phyloP scores from a whole-genome alignment of 139 green algal species.

The Haematococcus lacustris region DNA sequence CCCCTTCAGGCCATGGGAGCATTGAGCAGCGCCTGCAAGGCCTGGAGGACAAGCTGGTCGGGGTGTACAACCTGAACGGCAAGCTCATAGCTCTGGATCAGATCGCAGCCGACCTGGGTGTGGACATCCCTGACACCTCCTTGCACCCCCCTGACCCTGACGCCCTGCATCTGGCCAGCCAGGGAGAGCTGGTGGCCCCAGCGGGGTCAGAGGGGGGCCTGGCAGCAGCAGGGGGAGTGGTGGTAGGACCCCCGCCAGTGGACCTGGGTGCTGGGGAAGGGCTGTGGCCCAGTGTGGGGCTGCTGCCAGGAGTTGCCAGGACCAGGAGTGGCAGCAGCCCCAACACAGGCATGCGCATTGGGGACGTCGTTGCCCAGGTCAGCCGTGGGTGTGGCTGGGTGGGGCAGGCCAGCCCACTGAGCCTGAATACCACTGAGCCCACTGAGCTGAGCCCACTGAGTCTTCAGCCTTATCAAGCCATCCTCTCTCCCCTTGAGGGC shows the following conservation, averaged over 20 bases:
- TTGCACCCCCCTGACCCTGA: neutral
- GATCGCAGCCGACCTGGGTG: slow-evolving; percentile 26
- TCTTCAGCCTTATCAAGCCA: too few species aligned
- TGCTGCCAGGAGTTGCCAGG: neutral
- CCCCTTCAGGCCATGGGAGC: too few species aligned
- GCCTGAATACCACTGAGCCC: too few species aligned
- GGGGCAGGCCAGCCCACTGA: too few species aligned
- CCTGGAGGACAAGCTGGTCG: slow-evolving; percentile 23
- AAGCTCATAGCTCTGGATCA: slow-evolving; percentile 32
- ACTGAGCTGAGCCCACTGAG: too few species aligned
- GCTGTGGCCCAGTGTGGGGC: too few species aligned
- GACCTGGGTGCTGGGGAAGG: too few species aligned
- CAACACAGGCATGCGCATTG: neutral
- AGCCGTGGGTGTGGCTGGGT: too few species aligned
- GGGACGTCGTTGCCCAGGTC: neutral
- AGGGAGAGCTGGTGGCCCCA: neutral
- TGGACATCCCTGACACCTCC: slow-evolving; percentile 20
- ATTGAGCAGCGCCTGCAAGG: slow-evolving; percentile 12
- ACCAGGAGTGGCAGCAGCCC: neutral
- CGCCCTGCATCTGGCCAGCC: neutral
- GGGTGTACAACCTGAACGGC: slow-evolving; percentile 36
- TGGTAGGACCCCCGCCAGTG: too few species aligned
- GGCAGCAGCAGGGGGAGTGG: neutral
- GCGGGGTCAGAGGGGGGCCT: neutral
- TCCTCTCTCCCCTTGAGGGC: too few species aligned